phyloP scores from a whole-genome alignment of 2,329 filamentous ascomycete species.

The Talaromyces sp. region DNA sequence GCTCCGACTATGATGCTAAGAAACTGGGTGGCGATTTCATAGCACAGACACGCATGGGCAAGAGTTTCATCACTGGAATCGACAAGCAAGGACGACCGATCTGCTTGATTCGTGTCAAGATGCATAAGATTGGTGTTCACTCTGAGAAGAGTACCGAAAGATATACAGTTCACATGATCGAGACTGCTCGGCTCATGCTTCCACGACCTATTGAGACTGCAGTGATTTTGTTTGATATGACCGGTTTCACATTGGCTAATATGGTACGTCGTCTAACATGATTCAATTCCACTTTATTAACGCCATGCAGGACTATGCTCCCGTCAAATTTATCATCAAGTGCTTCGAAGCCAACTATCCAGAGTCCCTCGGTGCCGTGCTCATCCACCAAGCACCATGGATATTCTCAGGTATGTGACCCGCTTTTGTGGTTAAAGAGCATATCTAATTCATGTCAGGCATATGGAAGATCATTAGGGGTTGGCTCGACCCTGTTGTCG shows the following conservation, averaged over 20 bases:
- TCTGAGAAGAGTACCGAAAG: constrained; percentile 76
- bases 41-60: constrained; percentile 79
- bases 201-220: constrained; percentile 82
- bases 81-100: constrained; percentile 84
- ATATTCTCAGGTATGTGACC: constrained; percentile 73
- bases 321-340: constrained; percentile 99
- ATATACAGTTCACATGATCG: constrained; percentile 91
- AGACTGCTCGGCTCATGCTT: constrained; percentile 84
- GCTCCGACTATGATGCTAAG: constrained; percentile 58
- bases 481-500: constrained; percentile 96
- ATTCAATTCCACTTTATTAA: not conserved
- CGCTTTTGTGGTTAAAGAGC: not conserved
- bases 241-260: constrained; percentile 85
- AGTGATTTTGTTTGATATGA: constrained; percentile 94
- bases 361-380: constrained; percentile 80
- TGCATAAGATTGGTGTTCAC: constrained; percentile 81
- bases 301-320: constrained; percentile 70
- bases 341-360: constrained; percentile 99
- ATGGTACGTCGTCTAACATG: constrained; percentile 60
- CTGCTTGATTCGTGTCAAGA: constrained; percentile 75
- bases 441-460: constrained; percentile 46
- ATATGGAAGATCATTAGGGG: constrained; percentile 94
- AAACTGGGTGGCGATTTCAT: constrained; percentile 75
- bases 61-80: constrained; percentile 84
- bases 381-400: constrained; percentile 97